Evolutionary conservation across 768 basidiomycete species (phyloP).

Genomic region (Hericium coralloides): DNA sequence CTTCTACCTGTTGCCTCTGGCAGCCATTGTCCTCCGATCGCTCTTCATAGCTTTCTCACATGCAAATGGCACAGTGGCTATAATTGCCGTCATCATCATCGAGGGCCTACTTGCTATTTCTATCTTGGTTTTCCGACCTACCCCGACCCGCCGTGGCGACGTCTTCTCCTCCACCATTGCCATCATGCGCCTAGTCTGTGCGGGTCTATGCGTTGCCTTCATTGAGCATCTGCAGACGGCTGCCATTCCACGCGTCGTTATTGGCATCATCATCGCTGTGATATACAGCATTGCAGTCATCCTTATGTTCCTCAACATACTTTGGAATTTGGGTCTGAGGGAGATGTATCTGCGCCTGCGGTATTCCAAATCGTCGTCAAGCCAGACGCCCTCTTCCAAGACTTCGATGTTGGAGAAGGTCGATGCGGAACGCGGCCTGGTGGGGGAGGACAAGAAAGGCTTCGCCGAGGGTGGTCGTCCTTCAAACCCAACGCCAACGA

Average conservation of each 20-base stretch:
- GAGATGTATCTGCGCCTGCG: slow-evolving; percentile 21
- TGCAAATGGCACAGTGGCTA: slow-evolving; percentile 53
- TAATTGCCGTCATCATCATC: slow-evolving; percentile 55
- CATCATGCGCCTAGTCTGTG: slow-evolving; percentile 58
- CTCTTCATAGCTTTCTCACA: slow-evolving; percentile 64
- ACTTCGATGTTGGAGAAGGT: neutral
- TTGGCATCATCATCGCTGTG: slow-evolving; percentile 68
- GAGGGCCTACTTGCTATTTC: slow-evolving; percentile 53
- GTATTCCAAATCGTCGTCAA: slow-evolving; percentile 11
- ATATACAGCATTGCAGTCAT: slow-evolving; percentile 65
- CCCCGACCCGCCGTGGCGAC: slow-evolving; percentile 60
- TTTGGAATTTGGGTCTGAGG: slow-evolving; percentile 34
- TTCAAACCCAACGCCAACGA: slow-evolving; percentile 45
- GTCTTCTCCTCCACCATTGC: slow-evolving; percentile 60
- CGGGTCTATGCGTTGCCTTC: slow-evolving; percentile 71
- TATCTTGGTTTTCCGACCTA: slow-evolving; percentile 49
- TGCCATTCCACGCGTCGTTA: slow-evolving; percentile 73
- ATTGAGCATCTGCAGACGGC: slow-evolving; percentile 51
- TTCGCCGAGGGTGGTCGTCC: slow-evolving; percentile 24
- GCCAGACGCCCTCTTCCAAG: slow-evolving; percentile 9
- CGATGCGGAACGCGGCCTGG: slow-evolving; percentile 15
- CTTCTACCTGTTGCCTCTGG: slow-evolving; percentile 50
- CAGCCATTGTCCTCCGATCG: slow-evolving; percentile 56
- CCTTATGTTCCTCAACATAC: slow-evolving; percentile 57
- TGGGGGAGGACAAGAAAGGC: slow-evolving; percentile 19